phyloP scores from a whole-genome alignment of 257 asterid species.

The Rubia yunnanensis region DNA sequence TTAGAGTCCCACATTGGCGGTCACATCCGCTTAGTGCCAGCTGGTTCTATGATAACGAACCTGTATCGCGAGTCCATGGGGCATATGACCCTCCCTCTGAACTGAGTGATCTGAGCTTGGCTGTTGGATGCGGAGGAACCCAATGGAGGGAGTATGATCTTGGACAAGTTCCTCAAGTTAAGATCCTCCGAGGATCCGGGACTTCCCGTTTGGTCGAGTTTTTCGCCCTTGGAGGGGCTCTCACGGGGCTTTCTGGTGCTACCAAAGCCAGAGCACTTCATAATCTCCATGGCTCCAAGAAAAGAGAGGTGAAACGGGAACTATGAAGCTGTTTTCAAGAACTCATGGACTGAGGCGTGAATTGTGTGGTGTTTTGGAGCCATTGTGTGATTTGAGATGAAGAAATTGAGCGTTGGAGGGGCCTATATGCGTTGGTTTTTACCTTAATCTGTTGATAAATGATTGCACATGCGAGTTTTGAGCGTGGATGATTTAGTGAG shows the following conservation, averaged over 20 bases:
- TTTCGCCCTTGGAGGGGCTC: neutral
- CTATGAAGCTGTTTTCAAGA: no score
- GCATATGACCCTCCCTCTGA: conserved; percentile 35
- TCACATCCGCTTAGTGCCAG: neutral
- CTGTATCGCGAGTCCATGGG: conserved; percentile 78
- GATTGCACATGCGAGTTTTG: neutral
- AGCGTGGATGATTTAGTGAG: neutral
- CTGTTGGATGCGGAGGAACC: conserved; percentile 47
- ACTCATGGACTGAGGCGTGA: neutral
- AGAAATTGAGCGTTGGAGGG: neutral
- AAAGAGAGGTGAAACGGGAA: no score
- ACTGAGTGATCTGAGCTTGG: conserved; percentile 8
- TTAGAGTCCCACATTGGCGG: neutral
- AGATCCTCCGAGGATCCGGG: conserved; percentile 30
- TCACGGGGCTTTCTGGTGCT: neutral
- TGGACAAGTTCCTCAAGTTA: conserved; percentile 53
- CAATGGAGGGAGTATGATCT: conserved; percentile 73
- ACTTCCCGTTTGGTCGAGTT: neutral
- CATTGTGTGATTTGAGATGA: conserved; percentile 1
- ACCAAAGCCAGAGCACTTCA: conserved; percentile 1
- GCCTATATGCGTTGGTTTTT: neutral
- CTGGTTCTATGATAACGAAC: conserved; percentile 16
- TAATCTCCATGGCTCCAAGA: conserved; percentile 1
- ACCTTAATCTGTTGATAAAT: neutral
- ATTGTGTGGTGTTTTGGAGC: neutral